phyloP scores from a whole-genome alignment of 2,329 filamentous ascomycete species.

The Rutstroemia sp. region DNA sequence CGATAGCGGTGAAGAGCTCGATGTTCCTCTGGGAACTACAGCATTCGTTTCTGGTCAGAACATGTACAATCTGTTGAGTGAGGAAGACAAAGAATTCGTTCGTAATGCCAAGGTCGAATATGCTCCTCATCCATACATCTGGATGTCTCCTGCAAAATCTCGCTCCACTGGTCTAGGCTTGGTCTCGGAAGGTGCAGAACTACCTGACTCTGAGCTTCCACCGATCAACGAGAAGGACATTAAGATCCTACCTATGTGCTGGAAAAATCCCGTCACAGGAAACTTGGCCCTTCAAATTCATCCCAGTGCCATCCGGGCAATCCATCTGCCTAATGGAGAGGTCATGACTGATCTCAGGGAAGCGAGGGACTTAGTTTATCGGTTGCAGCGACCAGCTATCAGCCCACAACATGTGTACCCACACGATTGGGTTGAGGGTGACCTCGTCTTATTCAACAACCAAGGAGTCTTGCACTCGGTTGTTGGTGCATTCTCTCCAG shows the following conservation, averaged over 20 bases:
- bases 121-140: conserved; percentile 72
- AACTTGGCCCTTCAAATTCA: conserved; percentile 66
- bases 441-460: conserved; percentile 73
- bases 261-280: conserved; percentile 67
- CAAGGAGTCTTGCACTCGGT: conserved; percentile 68
- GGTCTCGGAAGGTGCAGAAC: conserved; percentile 57
- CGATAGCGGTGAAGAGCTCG: conserved; percentile 55
- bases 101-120: conserved; percentile 64
- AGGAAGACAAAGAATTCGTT: conserved; percentile 60
- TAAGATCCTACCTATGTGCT: conserved; percentile 67
- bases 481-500: conserved; percentile 63
- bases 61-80: conserved; percentile 61
- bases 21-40: conserved; percentile 67
- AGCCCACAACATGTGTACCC: conserved; percentile 60
- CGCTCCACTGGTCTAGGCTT: conserved; percentile 65
- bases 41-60: conserved; percentile 66
- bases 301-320: conserved; percentile 60
- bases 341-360: conserved; percentile 60
- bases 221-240: conserved; percentile 58
- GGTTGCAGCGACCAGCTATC: conserved; percentile 65
- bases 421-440: conserved; percentile 71
- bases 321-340: conserved; percentile 58
- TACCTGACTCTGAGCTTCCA: conserved; percentile 52
- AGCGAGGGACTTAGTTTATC: conserved; percentile 64
- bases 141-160: conserved; percentile 66